Percentiles rank a stretch among this genome's conserved stretches.
phyloP scores from a whole-genome alignment of 1,139 yeast species.

The Chernovozyma aurita region DNA sequence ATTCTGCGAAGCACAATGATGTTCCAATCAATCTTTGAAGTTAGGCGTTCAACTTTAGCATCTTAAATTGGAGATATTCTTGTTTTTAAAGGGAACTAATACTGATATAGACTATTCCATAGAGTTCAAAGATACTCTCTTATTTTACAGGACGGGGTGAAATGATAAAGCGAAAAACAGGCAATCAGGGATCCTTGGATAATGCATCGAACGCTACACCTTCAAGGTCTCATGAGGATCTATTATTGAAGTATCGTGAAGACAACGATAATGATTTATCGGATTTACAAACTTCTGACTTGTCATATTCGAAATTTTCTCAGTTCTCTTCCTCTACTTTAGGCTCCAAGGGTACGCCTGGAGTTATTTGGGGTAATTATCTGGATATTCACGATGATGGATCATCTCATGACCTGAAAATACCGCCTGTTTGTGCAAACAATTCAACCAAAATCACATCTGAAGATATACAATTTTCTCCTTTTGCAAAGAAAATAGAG shows the following conservation, averaged over 20 bases:
- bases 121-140: background rate
- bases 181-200: background rate
- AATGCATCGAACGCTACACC: background rate
- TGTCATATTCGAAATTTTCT: slow-evolving; percentile 38
- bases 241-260: slow-evolving; percentile 14
- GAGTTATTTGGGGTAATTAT: background rate
- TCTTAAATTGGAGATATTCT: no score
- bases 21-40: no score
- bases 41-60: no score
- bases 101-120: no score
- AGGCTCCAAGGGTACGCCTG: background rate
- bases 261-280: slow-evolving; percentile 15
- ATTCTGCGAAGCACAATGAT: background rate
- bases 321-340: slow-evolving; percentile 9
- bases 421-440: no score
- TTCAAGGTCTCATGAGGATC: background rate
- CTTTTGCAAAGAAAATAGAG: slow-evolving; percentile 24
- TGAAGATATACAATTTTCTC: slow-evolving; percentile 13
- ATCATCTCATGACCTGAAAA: background rate
- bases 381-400: background rate
- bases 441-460: background rate
- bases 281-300: slow-evolving; percentile 20
- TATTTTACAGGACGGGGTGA: background rate
- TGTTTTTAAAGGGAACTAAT: no score
- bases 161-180: background rate